These are phyloP conservation scores for Pythium utonaiense DNA, from an alignment of 352 stramenopile species.

Conservation along the genomic window DNA sequence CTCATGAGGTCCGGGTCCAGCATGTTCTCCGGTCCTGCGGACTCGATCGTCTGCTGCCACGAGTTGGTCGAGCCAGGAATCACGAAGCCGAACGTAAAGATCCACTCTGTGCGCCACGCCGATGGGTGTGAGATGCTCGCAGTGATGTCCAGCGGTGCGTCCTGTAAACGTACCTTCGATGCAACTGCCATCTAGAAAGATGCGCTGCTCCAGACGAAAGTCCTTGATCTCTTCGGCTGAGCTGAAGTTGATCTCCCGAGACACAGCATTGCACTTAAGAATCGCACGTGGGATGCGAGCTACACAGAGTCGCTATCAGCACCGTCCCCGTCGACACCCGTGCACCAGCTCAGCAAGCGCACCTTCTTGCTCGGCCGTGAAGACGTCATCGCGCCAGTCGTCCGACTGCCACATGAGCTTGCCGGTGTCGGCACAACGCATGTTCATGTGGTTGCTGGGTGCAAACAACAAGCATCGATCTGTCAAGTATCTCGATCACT, in stretches of 20 bases:
- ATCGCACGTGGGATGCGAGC: constrained; percentile 79
- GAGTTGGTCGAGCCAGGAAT: constrained; percentile 94
- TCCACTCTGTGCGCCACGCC: constrained; percentile 80
- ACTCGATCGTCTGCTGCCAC: constrained; percentile 95
- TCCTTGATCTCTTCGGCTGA: constrained; percentile 85
- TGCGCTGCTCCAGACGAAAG: constrained; percentile 91
- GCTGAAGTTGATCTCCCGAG: constrained; percentile 94
- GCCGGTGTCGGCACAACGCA: constrained; percentile 76
- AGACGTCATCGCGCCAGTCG: constrained; percentile 75
- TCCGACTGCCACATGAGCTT: constrained; percentile 83
- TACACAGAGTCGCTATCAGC: constrained; percentile 12
- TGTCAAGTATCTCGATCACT: too few species aligned
- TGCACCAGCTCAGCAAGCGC: too few species aligned
- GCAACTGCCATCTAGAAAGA: constrained; percentile 87
- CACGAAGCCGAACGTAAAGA: constrained; percentile 95
- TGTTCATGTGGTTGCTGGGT: constrained; percentile 90
- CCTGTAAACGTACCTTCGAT: constrained; percentile 80
- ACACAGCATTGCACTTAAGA: constrained; percentile 88
- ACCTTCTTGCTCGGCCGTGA: constrained; percentile 70
- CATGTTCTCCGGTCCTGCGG: constrained; percentile 86
- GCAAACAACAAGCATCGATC: too few species aligned
- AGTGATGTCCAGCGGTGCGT: too few species aligned
- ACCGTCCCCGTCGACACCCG: too few species aligned
- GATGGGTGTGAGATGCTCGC: too few species aligned
- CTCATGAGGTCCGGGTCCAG: constrained; percentile 80